Conservation (phyloP, 768 basidiomycete species). For the Paxillus ammoniavirescens region DNA sequence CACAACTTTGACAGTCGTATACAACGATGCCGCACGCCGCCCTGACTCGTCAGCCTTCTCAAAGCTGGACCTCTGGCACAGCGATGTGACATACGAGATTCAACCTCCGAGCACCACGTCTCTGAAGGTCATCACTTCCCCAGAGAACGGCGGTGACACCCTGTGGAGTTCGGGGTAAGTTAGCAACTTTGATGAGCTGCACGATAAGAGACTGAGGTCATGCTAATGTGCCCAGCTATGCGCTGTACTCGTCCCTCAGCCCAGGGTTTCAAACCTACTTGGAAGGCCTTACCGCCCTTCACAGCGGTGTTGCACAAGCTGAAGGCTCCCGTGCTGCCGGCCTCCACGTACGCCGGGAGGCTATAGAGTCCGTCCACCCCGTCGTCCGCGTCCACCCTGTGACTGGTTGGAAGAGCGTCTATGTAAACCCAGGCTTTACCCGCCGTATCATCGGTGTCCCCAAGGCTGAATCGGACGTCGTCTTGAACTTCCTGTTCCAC, state of each 20-base stretch:
- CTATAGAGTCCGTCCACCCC: conserved; percentile 72
- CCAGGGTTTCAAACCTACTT: conserved; percentile 73
- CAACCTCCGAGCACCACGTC: conserved; percentile 82
- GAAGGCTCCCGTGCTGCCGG: conserved; percentile 71
- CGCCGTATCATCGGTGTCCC: conserved; percentile 76
- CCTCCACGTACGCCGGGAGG: conserved; percentile 65
- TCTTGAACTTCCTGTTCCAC: conserved; percentile 68
- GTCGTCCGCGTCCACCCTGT: conserved; percentile 82
- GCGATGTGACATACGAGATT: conserved; percentile 78
- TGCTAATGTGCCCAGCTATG: conserved; percentile 47
- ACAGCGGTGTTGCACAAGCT: conserved; percentile 77
- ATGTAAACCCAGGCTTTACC: conserved; percentile 83
- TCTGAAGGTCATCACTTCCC: conserved; percentile 68
- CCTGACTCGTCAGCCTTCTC: conserved; percentile 66
- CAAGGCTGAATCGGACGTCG: conserved; percentile 76
- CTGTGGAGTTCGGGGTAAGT: conserved; percentile 77
- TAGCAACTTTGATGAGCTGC: neutral
- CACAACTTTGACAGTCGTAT: conserved; percentile 51
- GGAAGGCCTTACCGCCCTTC: conserved; percentile 69
- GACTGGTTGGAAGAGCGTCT: conserved; percentile 83
- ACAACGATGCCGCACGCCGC: conserved; percentile 61
- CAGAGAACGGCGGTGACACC: conserved; percentile 75
- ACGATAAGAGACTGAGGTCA: conserved; percentile 4
- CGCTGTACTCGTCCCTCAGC: conserved; percentile 82
- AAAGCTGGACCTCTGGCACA: conserved; percentile 78